Base-by-base conservation (phyloP, 352 stramenopile species). In the Blastocystis sp. region DNA sequence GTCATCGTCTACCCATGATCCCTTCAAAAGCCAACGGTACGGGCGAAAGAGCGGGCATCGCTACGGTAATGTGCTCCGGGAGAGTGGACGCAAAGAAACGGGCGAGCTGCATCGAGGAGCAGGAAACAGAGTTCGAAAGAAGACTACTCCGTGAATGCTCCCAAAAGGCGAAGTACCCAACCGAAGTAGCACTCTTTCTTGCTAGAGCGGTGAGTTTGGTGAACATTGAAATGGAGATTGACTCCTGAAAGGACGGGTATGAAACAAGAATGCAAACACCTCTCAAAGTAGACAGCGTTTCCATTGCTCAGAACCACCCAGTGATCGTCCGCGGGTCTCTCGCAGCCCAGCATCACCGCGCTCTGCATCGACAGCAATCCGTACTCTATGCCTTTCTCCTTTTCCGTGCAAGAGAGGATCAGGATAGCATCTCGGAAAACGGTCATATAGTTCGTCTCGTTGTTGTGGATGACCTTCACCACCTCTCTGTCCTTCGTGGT, bases 31-130 rank as follows among this genome's bases (percentile, higher is more conserved):
- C 28, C 7, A 43, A 43, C 0, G 23, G 52, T 28, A 76, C 65
- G 62, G 89, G 89, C 19, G 52, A 86, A 28, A 90, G 82, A 56
- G 89, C 89, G 0, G 89, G 89, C 66, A 90, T 90, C 23, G 62
- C 4, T 0, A 90, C 60, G 11, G 9, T 14, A 48, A 81, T 34
- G 43, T 69, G 60, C 53, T 81, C 71, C 10, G 71, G 71, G 19
- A 81, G 28, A 41, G 65, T 53, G 7, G 60, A 19, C 10, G 2
- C 17, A 34, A 81, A 81, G 17, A 74, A 81, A 71, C 71, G 71
- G 11, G 62, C 23, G 7, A 76, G 10, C 21, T 41, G 28, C 28
- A 34, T 34, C 28, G 28, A 34, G 28, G 28, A 34, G 28, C 28
- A 34, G 28, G 28, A 34, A 34, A 34, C 28, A 34, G 28, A 34